phyloP scores from a whole-genome alignment of 1,284 basidiomycete species.

The Rhodofomes roseus region DNA sequence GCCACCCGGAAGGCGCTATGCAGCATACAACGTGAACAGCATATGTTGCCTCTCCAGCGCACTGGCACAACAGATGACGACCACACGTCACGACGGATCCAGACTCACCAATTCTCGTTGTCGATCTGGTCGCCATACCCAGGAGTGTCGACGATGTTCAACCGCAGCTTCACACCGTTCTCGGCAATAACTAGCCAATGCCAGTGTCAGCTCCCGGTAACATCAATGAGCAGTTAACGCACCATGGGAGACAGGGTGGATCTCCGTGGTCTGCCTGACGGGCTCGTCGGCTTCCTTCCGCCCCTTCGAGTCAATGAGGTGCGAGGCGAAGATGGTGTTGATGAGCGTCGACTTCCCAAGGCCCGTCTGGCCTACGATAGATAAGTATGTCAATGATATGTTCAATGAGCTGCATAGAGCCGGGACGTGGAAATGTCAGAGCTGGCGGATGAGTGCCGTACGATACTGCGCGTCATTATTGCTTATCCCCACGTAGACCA shows the following conservation, averaged over 20 bases:
- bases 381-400: slow-evolving; percentile 4
- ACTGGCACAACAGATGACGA: background rate
- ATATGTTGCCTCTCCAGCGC: background rate
- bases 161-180: slow-evolving; percentile 90
- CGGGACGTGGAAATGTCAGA: background rate
- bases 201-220: background rate
- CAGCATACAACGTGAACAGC: too few relatives aligned
- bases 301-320: slow-evolving; percentile 97
- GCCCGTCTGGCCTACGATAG: slow-evolving; percentile 82
- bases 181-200: slow-evolving; percentile 80
- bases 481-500: too few relatives aligned
- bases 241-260: slow-evolving; percentile 94
- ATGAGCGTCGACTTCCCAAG: slow-evolving; percentile 98
- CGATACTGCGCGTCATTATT: background rate
- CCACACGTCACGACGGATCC: background rate
- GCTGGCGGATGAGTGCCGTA: background rate
- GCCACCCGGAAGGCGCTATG: too few relatives aligned
- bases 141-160: slow-evolving; percentile 99
- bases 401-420: too few relatives aligned
- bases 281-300: slow-evolving; percentile 85
- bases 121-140: slow-evolving; percentile 99
- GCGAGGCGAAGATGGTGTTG: slow-evolving; percentile 98
- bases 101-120: slow-evolving; percentile 92
- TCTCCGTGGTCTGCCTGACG: slow-evolving; percentile 93
- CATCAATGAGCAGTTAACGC: background rate